phyloP scores from a whole-genome alignment of 768 basidiomycete species.

The Rubroboletus satanas region DNA sequence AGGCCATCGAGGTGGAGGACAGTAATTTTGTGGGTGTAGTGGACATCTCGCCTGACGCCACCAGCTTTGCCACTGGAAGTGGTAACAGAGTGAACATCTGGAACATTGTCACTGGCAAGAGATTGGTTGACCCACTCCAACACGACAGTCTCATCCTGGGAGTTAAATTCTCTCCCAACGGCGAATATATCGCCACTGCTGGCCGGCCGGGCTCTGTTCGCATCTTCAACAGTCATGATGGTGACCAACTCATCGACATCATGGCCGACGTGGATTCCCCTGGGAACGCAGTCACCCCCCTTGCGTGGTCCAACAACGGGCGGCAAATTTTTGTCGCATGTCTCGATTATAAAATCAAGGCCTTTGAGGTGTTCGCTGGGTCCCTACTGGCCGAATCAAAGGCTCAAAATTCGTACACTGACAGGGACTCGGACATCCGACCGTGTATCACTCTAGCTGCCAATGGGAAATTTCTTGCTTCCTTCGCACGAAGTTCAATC shows the following conservation, averaged over 20 bases:
- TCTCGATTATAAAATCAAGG: background rate
- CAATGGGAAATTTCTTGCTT: background rate
- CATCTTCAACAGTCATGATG: background rate
- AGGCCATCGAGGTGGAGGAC: background rate
- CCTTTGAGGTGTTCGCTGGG: background rate
- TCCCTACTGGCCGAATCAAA: background rate
- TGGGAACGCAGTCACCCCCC: background rate
- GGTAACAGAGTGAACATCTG: background rate
- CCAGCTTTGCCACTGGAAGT: background rate
- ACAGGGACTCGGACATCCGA: background rate
- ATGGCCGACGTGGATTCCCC: background rate
- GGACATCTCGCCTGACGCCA: background rate
- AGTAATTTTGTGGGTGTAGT: background rate
- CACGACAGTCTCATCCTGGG: background rate
- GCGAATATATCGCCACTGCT: background rate
- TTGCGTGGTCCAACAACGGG: background rate
- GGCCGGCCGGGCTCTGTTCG: background rate
- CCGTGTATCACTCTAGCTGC: background rate
- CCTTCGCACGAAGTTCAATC: background rate
- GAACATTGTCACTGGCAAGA: background rate
- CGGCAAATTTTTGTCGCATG: background rate
- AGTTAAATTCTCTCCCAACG: background rate
- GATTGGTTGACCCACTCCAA: background rate
- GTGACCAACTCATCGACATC: background rate
- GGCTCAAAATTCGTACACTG: background rate